Percentiles rank a stretch among this genome's conserved stretches.
Conservation (phyloP, 1,284 basidiomycete genomes). For the Athelia psychrophila region DNA sequence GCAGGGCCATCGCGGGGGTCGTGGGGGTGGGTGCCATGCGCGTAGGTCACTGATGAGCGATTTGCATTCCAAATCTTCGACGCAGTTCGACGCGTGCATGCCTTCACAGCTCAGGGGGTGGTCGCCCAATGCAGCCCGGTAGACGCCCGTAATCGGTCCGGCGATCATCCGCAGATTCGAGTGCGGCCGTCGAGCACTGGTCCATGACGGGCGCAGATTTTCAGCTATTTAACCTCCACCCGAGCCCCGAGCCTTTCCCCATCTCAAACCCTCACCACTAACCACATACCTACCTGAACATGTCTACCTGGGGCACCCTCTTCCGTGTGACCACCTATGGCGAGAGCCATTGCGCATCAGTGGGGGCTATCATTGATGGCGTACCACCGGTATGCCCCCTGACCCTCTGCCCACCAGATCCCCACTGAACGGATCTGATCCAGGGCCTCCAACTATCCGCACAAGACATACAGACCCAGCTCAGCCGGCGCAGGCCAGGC, state of each 20-base stretch:
- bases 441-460: constrained; percentile 84
- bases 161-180: too few species aligned
- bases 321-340: constrained; percentile 98
- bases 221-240: too few species aligned
- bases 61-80: neutral
- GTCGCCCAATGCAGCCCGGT: too few species aligned
- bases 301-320: constrained; percentile 91
- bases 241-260: too few species aligned
- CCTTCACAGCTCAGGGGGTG: neutral
- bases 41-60: neutral
- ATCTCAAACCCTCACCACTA: too few species aligned
- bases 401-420: constrained; percentile 5
- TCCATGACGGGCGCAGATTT: too few species aligned
- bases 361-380: constrained; percentile 97
- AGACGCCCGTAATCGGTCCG: too few species aligned
- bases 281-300: constrained; percentile 33
- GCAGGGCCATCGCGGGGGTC: constrained; percentile 32
- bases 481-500: constrained; percentile 90
- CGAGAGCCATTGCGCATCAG: constrained; percentile 96
- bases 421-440: constrained; percentile 9
- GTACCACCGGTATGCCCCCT: constrained; percentile 78
- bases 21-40: constrained; percentile 18
- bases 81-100: neutral
- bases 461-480: constrained; percentile 88
- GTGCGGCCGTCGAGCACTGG: too few species aligned